Base-by-base conservation (phyloP, 2,329 filamentous ascomycete genomes). In the Graphiopsis chlorocephala region DNA sequence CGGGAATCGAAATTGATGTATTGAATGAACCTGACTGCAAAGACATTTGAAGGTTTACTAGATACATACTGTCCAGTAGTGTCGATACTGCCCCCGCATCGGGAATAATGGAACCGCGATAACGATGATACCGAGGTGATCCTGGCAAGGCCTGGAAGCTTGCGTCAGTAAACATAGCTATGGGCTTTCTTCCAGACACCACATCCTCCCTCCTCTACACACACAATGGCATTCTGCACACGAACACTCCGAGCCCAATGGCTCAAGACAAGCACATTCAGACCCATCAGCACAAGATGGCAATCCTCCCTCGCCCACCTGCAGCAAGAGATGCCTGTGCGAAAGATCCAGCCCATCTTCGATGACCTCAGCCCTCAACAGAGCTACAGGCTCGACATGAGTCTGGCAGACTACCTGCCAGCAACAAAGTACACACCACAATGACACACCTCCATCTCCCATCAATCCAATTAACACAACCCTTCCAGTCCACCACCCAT, bases 311-410 rank as follows among this genome's bases (percentile, higher is more conserved):
- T 78, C 64, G 68, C 77, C 61, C 72, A 75, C 61, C 72, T 83
- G 57, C 75, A 79, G 66, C 70, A 74, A 60, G 75, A 78, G 56
- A 78, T 88, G 73, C 81, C 79, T 47, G 72, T 78, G 42, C 83
- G 85, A 66, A 76, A 74, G 57, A 78, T 84, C 55, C 80, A 81
- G 1, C 75, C 81, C 55, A 77, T 81, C 63, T 81, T 82, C 72
- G 86, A 88, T 70, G 83, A 85, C 71, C 77, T 90, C 66, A 82
- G 84, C 35, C 85, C 88, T 0, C 87, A 85, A 63, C 84, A 82
- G 29, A 89, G 88, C 0, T 82, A 88, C 76, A 86, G 91, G 53
- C 84, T 96, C 55, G 81, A 83, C 68, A 79, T 86, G 31, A 84
- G 88, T 10, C 83, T 94, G 1, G 73, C 78, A 56, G 85, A 86